Evolutionary conservation across 345 rosid genomes (phyloP).

Genomic region (Triadica sebifera): DNA sequence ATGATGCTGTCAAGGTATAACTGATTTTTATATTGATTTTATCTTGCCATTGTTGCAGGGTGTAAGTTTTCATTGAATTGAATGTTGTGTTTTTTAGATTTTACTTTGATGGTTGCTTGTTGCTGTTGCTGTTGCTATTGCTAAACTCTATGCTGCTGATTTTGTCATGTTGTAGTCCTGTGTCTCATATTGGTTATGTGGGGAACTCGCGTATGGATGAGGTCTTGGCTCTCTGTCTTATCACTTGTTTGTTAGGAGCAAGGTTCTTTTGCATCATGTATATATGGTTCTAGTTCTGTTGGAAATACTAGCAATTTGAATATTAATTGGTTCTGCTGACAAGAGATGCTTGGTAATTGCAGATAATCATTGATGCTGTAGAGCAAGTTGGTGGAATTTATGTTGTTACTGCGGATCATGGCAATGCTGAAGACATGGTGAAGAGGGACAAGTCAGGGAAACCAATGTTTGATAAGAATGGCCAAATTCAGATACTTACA

Average conservation of each 20-base stretch:
- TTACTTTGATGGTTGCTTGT: not conserved
- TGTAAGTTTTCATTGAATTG: not conserved
- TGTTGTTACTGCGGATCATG: slow-evolving; percentile 95
- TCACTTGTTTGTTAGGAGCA: not conserved
- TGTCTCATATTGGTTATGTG: not conserved
- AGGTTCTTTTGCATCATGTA: not conserved
- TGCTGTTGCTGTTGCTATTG: not conserved
- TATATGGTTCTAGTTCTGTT: not conserved
- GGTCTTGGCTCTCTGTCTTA: not conserved
- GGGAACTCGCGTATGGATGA: not conserved
- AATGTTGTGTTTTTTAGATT: not conserved
- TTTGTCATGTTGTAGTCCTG: not conserved
- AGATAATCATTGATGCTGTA: slow-evolving; percentile 83
- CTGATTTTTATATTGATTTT: not conserved
- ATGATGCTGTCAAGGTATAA: slow-evolving; percentile 79
- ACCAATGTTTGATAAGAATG: slow-evolving; percentile 63
- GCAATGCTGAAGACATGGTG: slow-evolving; percentile 98
- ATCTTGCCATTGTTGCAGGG: not conserved
- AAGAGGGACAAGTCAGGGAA: slow-evolving; percentile 82
- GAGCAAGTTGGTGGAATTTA: slow-evolving; percentile 89
- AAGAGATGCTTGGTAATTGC: slow-evolving; percentile 23
- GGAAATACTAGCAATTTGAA: not conserved
- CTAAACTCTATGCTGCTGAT: no score
- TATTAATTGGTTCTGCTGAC: slow-evolving; percentile 2
- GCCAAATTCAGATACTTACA: slow-evolving; percentile 83